phyloP scores from a whole-genome alignment of 1,284 basidiomycete species.

The Hymenochaete sp. region DNA sequence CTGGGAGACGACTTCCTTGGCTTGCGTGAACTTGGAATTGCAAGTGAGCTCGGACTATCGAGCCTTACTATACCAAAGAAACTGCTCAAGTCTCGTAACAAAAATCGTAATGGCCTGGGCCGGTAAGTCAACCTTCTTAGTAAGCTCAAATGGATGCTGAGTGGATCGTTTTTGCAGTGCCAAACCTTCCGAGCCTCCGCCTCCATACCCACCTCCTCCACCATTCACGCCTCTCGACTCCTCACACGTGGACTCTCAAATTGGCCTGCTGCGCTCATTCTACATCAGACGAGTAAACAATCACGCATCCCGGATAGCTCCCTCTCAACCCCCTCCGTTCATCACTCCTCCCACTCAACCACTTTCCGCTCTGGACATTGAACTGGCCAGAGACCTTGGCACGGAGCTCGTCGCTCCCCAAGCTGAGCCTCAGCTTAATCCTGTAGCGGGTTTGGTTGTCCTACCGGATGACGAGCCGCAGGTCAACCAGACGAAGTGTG shows the following conservation, averaged over 20 bases:
- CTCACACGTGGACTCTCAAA: slow-evolving; percentile 62
- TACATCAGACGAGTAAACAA: slow-evolving; percentile 53
- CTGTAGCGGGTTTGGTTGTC: slow-evolving; percentile 26
- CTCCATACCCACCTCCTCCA: slow-evolving; percentile 81
- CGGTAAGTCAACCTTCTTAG: slow-evolving; percentile 34
- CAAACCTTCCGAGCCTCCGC: slow-evolving; percentile 67
- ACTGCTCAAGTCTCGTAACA: slow-evolving; percentile 65
- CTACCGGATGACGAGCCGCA: slow-evolving; percentile 57
- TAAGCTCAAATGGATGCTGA: neutral
- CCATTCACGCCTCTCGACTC: slow-evolving; percentile 66
- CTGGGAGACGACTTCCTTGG: slow-evolving; percentile 94
- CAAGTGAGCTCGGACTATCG: slow-evolving; percentile 76
- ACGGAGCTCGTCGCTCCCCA: neutral
- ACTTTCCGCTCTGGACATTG: slow-evolving; percentile 1
- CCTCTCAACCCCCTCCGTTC: slow-evolving; percentile 19
- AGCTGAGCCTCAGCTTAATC: slow-evolving; percentile 9
- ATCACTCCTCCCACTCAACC: slow-evolving; percentile 18
- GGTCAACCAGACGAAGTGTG: slow-evolving; percentile 55
- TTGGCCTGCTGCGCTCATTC: slow-evolving; percentile 77
- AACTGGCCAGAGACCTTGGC: neutral
- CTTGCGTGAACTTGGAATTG: slow-evolving; percentile 81
- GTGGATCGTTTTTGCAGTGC: slow-evolving; percentile 30
- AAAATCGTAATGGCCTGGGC: slow-evolving; percentile 33
- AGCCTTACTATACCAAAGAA: slow-evolving; percentile 73
- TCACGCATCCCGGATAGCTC: slow-evolving; percentile 27